phyloP scores from a whole-genome alignment of 1,139 yeast species.

The Lizanozyma gosingica region DNA sequence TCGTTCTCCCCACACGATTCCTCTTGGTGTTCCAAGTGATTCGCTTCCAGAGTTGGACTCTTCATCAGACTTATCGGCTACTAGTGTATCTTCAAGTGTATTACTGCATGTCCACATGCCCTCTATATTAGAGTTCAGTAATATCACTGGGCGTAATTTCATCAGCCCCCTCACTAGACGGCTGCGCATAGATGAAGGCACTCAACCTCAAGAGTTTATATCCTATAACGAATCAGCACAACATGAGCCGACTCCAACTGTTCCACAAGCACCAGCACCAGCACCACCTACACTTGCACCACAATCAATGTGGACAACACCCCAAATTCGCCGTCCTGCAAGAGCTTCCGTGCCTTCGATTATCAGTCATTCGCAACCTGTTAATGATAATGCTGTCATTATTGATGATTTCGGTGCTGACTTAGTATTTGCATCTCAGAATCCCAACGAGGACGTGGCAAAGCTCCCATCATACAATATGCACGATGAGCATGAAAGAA shows the following conservation, averaged over 20 bases:
- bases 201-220: background rate
- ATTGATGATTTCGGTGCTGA: conserved; percentile 23
- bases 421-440: conserved; percentile 14
- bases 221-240: too few species aligned
- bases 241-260: background rate
- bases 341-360: conserved; percentile 1
- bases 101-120: too few species aligned
- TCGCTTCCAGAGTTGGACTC: background rate
- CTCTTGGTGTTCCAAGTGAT: background rate
- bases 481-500: conserved; percentile 18
- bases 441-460: conserved; percentile 22
- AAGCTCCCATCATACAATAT: conserved; percentile 14
- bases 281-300: too few species aligned
- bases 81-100: background rate
- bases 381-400: conserved; percentile 19
- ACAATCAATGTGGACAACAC: too few species aligned
- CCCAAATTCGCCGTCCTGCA: too few species aligned
- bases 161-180: background rate
- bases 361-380: conserved; percentile 24
- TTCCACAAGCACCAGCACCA: background rate
- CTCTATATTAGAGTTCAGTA: background rate
- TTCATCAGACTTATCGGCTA: background rate
- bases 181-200: too few species aligned
- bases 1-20: background rate
- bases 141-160: background rate